Conservation (phyloP, 192 early-diverging fungal genomes). For the Coemansia sp. region DNA sequence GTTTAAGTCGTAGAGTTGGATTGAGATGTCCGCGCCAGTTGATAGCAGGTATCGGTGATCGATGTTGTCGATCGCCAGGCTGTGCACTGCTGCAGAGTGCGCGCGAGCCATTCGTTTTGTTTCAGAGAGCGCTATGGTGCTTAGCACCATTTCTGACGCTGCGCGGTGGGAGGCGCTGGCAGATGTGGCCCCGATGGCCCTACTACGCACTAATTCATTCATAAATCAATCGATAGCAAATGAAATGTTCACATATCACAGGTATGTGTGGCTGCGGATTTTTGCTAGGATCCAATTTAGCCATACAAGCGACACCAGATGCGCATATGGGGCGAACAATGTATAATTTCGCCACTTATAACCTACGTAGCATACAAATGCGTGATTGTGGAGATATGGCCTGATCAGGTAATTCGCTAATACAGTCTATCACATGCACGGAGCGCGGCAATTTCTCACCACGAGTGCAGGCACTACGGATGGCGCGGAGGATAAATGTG, state of each 20-base stretch:
- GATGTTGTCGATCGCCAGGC: constrained; percentile 38
- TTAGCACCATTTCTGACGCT: constrained; percentile 22
- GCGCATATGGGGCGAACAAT: background rate
- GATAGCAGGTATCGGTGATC: constrained; percentile 40
- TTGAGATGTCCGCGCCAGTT: constrained; percentile 41
- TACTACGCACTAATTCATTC: constrained; percentile 19
- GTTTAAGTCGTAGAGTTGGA: constrained; percentile 53
- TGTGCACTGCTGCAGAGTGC: constrained; percentile 38
- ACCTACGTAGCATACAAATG: background rate
- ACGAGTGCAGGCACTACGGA: background rate
- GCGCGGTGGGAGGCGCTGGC: constrained; percentile 7
- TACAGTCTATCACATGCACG: background rate
- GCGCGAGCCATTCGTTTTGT: constrained; percentile 32
- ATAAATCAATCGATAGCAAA: constrained; percentile 6
- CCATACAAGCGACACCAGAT: background rate
- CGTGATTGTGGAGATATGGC: background rate
- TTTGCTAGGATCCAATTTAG: background rate
- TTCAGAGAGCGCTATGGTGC: constrained; percentile 30
- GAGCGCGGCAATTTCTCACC: background rate
- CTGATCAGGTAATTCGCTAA: background rate
- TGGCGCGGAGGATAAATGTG: constrained; percentile 2
- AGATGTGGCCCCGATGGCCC: constrained; percentile 17
- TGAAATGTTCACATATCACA: background rate
- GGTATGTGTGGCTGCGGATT: background rate
- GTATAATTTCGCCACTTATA: background rate